phyloP scores from a whole-genome alignment of 345 rosid genomes.

The Anastatica hierochuntica region DNA sequence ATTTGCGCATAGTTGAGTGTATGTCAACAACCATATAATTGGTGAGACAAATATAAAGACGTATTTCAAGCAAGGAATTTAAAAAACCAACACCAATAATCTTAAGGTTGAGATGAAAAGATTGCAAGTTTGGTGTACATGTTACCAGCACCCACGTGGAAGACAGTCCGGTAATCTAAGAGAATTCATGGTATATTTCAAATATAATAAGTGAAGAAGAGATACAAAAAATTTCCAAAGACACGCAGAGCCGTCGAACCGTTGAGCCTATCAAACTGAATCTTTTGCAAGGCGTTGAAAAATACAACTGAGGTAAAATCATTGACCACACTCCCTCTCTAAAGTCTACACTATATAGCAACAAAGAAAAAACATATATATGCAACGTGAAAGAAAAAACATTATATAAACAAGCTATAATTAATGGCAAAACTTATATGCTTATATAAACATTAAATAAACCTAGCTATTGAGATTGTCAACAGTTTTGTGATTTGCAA shows the following conservation, averaged over 20 bases:
- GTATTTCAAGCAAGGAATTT: background rate
- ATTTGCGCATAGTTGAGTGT: conserved; percentile 69
- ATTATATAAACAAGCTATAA: no score
- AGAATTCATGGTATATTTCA: conserved; percentile 3
- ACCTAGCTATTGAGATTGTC: no score
- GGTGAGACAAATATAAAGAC: background rate
- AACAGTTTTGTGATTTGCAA: no score
- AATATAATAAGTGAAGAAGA: conserved; percentile 62
- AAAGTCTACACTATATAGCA: conserved; percentile 75
- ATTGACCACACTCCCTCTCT: conserved; percentile 91
- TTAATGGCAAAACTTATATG: no score
- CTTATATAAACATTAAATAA: no score
- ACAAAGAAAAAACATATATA: no score
- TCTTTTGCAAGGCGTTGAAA: conserved; percentile 73
- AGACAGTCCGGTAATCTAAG: conserved; percentile 4
- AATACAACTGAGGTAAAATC: conserved; percentile 85
- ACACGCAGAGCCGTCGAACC: conserved; percentile 33
- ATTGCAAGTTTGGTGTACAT: conserved; percentile 3
- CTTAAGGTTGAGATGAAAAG: no score
- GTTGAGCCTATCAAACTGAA: conserved; percentile 42
- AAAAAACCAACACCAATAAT: background rate
- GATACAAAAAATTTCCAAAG: conserved; percentile 55
- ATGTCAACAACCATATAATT: conserved; percentile 26
- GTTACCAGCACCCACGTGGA: conserved; percentile 73
- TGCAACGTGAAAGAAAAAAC: no score